Evolutionary conservation across 2,329 filamentous ascomycete species (phyloP).

Genomic region (Penicillium sp.): DNA sequence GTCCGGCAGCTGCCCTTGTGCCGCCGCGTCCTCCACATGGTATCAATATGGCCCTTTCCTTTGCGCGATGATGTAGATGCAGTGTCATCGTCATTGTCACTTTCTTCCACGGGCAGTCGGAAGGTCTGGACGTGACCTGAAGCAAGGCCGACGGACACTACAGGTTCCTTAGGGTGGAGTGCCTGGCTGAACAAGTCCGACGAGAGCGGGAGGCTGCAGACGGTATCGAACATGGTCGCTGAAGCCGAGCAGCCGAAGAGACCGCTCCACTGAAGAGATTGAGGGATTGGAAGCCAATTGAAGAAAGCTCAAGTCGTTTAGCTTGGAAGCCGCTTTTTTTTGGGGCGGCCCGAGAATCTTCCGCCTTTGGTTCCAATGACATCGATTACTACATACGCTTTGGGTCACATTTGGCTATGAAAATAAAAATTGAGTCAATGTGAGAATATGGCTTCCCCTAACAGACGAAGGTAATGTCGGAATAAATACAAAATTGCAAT

Average conservation of each 20-base stretch:
- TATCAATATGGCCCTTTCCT: slow-evolving; percentile 73
- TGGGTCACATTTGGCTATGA: background rate
- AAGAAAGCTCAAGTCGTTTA: background rate
- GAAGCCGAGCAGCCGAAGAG: background rate
- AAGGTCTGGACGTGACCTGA: slow-evolving; percentile 83
- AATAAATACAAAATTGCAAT: background rate
- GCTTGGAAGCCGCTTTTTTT: slow-evolving; percentile 18
- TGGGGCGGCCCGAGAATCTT: slow-evolving; percentile 17
- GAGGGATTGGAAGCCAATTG: background rate
- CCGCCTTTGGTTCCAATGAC: slow-evolving; percentile 12
- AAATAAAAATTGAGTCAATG: background rate
- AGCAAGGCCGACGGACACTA: slow-evolving; percentile 80
- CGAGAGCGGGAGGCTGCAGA: slow-evolving; percentile 81
- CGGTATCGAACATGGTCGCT: slow-evolving; percentile 73
- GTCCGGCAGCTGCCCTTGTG: slow-evolving; percentile 93
- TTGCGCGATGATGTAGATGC: slow-evolving; percentile 44
- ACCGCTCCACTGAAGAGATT: background rate
- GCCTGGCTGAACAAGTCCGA: slow-evolving; percentile 86
- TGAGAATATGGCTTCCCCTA: background rate
- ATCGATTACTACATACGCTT: slow-evolving; percentile 1
- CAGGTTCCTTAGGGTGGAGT: slow-evolving; percentile 75
- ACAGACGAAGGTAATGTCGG: background rate
- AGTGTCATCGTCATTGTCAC: slow-evolving; percentile 48
- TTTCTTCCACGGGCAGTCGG: slow-evolving; percentile 60
- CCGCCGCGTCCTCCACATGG: slow-evolving; percentile 76